Conservation (phyloP, 2,329 filamentous ascomycete species). For the Microcyclosporella mali region DNA sequence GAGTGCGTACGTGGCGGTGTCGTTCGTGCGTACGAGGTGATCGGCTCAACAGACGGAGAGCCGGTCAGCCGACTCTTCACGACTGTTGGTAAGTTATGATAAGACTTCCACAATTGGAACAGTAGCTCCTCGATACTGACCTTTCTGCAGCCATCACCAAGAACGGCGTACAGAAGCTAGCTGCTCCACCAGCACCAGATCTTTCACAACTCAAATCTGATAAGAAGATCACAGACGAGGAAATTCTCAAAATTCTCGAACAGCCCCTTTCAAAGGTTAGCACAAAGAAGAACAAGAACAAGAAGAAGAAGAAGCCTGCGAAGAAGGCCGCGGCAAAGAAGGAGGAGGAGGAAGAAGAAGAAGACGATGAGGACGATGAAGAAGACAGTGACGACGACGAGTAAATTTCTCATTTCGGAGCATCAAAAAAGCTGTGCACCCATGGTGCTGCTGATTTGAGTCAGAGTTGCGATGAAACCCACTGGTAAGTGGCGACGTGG, state of each 20-base stretch:
- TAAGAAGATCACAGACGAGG: conserved; percentile 96
- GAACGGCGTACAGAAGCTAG: conserved; percentile 86
- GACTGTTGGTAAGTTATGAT: conserved; percentile 70
- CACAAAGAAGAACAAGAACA: conserved; percentile 72
- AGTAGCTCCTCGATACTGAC: conserved; percentile 12
- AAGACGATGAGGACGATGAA: conserved; percentile 25
- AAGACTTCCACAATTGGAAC: background rate
- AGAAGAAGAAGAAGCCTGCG: conserved; percentile 80
- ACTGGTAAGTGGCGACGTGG: no score
- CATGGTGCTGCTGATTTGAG: no score
- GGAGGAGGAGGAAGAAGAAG: conserved; percentile 24
- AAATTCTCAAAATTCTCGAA: conserved; percentile 89
- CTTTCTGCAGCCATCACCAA: conserved; percentile 77
- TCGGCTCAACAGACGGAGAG: conserved; percentile 84
- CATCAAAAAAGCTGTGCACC: no score
- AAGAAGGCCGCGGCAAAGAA: conserved; percentile 49
- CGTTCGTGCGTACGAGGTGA: conserved; percentile 91
- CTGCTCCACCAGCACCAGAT: conserved; percentile 69
- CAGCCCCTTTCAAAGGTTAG: conserved; percentile 64
- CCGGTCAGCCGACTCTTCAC: conserved; percentile 82
- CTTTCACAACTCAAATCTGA: conserved; percentile 81
- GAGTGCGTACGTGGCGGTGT: conserved; percentile 93
- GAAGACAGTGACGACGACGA: conserved; percentile 24
- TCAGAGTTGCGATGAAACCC: no score
- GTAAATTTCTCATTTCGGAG: conserved; percentile 1